Evolutionary conservation across 306 rosid genomes (phyloP).

Genomic region (Dalbergia cultrata): DNA sequence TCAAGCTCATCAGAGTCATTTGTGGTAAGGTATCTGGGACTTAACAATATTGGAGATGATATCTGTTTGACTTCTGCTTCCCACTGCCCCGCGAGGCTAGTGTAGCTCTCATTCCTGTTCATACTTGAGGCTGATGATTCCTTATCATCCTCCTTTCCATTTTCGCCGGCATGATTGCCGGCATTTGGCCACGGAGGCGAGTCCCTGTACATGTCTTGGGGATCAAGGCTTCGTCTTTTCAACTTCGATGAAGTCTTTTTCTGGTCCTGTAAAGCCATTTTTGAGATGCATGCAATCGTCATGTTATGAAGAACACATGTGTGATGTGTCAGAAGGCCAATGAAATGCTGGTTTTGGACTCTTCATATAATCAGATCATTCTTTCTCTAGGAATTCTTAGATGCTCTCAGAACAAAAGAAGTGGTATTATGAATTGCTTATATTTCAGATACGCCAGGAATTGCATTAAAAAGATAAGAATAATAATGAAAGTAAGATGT

Average conservation of each 20-base stretch:
- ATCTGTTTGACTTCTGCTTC: slow-evolving; percentile 59
- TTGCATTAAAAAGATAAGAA: too few relatives aligned
- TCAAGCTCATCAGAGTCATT: slow-evolving; percentile 79
- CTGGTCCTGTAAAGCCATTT: slow-evolving; percentile 53
- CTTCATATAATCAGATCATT: background rate
- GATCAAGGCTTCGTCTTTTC: slow-evolving; percentile 80
- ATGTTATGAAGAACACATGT: background rate
- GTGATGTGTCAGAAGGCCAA: background rate
- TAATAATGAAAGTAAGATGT: too few relatives aligned
- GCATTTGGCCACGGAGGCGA: slow-evolving; percentile 56
- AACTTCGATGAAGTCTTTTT: slow-evolving; percentile 46
- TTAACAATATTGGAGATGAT: slow-evolving; percentile 55
- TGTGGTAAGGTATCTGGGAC: slow-evolving; percentile 52
- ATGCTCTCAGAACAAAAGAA: too few relatives aligned
- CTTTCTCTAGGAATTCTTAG: background rate
- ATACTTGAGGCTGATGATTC: slow-evolving; percentile 31
- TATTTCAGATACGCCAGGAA: too few relatives aligned
- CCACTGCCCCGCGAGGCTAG: slow-evolving; percentile 53
- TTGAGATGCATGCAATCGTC: slow-evolving; percentile 8
- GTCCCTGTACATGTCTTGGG: slow-evolving; percentile 53
- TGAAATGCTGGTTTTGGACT: background rate
- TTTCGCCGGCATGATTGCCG: slow-evolving; percentile 21
- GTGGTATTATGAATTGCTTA: too few relatives aligned
- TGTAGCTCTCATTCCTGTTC: slow-evolving; percentile 51
- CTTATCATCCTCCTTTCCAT: slow-evolving; percentile 63